Evolutionary conservation across 768 basidiomycete genomes (phyloP).

Genomic region (Melanogaster broomeanus): DNA sequence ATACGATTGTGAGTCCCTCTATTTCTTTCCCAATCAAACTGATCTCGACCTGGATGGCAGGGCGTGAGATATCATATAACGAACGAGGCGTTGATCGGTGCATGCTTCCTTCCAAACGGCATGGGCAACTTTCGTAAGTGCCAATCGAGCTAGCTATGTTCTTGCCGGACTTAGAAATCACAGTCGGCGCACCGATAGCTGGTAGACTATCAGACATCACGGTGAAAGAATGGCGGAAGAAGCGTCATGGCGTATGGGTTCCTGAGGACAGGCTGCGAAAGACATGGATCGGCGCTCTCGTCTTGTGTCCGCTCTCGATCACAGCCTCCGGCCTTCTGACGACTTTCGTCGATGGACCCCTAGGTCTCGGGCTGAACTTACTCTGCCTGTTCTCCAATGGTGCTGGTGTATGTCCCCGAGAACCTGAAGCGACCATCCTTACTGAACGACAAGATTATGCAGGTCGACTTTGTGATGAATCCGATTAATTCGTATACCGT

Average conservation of each 20-base stretch:
- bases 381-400: slow-evolving; percentile 59
- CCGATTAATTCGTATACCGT: slow-evolving; percentile 58
- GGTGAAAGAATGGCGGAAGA: slow-evolving; percentile 44
- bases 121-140: slow-evolving; percentile 58
- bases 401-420: slow-evolving; percentile 47
- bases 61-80: slow-evolving; percentile 54
- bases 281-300: slow-evolving; percentile 40
- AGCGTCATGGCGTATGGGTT: slow-evolving; percentile 54
- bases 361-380: slow-evolving; percentile 51
- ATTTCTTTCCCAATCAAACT: too few relatives aligned
- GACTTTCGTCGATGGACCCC: slow-evolving; percentile 44
- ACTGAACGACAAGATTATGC: background rate
- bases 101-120: slow-evolving; percentile 61
- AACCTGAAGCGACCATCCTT: background rate
- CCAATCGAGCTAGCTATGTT: background rate
- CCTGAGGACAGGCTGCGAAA: slow-evolving; percentile 63
- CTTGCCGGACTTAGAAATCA: background rate
- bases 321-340: slow-evolving; percentile 47
- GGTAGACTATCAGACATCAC: slow-evolving; percentile 56
- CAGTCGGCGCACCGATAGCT: slow-evolving; percentile 58
- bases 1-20: slow-evolving; percentile 51
- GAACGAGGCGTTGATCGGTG: slow-evolving; percentile 58
- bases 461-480: slow-evolving; percentile 58
- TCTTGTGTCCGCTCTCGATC: slow-evolving; percentile 51
- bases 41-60: slow-evolving; percentile 38